Percentiles rank a stretch among this genome's conserved stretches.
Evolutionary conservation across 306 rosid species (phyloP).

Genomic region (Erythrophleum fordii): DNA sequence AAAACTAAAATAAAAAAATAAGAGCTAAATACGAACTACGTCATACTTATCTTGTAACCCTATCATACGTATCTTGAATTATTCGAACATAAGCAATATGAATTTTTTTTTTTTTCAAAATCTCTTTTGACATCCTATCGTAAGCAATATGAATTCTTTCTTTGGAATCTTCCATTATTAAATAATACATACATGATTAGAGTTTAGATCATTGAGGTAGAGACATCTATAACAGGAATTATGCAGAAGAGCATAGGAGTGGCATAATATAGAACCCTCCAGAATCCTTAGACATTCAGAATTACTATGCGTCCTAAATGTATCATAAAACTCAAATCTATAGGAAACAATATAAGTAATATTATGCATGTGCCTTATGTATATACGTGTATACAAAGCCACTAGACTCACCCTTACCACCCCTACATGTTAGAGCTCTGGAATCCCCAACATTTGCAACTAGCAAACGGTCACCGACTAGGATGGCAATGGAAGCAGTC

Average conservation of each 20-base stretch:
- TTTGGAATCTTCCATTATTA: too few species aligned
- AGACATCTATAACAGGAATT: neutral
- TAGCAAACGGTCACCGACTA: constrained; percentile 98
- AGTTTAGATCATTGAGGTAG: neutral
- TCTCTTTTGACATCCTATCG: too few species aligned
- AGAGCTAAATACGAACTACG: too few species aligned
- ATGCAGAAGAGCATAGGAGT: neutral
- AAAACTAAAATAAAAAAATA: too few species aligned
- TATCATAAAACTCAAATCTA: neutral
- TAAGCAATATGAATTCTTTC: too few species aligned
- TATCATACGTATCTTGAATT: too few species aligned
- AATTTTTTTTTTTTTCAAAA: too few species aligned
- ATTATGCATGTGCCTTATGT: neutral
- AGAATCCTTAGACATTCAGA: neutral
- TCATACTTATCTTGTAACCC: too few species aligned
- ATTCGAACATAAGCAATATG: too few species aligned
- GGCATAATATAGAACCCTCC: neutral
- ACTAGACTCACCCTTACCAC: constrained; percentile 72
- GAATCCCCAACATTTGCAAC: constrained; percentile 99
- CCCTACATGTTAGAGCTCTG: constrained; percentile 91
- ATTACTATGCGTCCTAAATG: neutral
- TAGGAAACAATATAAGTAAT: neutral
- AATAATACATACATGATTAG: too few species aligned
- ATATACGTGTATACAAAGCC: neutral
- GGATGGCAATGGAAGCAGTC: constrained; percentile 96